phyloP scores from a whole-genome alignment of 345 rosid genomes.

The Nasturtium officinale region DNA sequence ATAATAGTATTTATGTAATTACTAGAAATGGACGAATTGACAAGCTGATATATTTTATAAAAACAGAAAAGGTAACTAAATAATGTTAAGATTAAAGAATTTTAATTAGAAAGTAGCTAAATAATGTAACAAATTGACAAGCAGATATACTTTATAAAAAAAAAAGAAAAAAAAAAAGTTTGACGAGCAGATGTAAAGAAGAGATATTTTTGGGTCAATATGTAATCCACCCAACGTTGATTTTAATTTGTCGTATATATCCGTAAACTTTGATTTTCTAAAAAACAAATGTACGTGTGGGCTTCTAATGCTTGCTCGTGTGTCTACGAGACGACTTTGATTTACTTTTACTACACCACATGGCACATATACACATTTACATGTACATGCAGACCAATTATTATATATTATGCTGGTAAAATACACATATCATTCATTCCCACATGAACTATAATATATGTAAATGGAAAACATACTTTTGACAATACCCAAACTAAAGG shows the following conservation, averaged over 20 bases:
- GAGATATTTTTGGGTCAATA: slow-evolving; percentile 27
- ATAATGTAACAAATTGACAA: slow-evolving; percentile 1
- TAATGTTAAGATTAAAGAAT: no score
- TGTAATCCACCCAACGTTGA: slow-evolving; percentile 37
- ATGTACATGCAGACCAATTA: slow-evolving; percentile 1
- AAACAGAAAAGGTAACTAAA: no score
- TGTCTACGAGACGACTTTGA: slow-evolving; percentile 29
- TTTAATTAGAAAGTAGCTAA: neutral
- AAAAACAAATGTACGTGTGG: slow-evolving; percentile 34
- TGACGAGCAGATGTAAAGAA: slow-evolving; percentile 1
- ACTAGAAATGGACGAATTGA: neutral
- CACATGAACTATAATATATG: slow-evolving; percentile 4
- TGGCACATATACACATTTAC: slow-evolving; percentile 9
- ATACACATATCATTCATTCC: slow-evolving; percentile 6
- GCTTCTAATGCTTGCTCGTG: slow-evolving; percentile 17
- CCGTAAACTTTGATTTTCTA: slow-evolving; percentile 29
- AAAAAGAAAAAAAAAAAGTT: neutral
- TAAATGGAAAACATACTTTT: slow-evolving; percentile 21
- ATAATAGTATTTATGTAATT: no score
- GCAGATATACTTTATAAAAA: neutral
- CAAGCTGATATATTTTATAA: no score
- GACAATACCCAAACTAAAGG: slow-evolving; percentile 24
- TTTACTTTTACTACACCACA: slow-evolving; percentile 33
- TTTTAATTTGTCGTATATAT: slow-evolving; percentile 29
- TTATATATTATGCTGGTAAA: neutral